A percentile compares a stretch with the other conserved stretches of the same genome.
These are phyloP conservation scores for Mrakia blollopis DNA, from an alignment of 768 basidiomycete genomes.

Conservation along the genomic window DNA sequence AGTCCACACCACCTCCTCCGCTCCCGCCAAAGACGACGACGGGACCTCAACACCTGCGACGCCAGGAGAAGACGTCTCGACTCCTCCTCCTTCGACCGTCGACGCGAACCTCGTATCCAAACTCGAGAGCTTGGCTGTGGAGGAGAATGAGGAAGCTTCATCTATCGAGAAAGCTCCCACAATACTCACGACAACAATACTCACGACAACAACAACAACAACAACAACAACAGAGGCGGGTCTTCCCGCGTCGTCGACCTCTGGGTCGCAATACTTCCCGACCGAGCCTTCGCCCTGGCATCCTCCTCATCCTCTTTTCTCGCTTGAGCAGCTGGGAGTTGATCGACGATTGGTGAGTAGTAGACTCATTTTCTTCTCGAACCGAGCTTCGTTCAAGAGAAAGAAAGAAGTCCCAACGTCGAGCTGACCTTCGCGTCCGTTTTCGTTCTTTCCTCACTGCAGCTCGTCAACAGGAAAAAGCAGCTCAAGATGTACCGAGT, in stretches of 20 bases:
- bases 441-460: background rate
- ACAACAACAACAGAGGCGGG: constrained; percentile 5
- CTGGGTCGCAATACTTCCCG: constrained; percentile 12
- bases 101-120: background rate
- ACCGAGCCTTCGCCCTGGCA: constrained; percentile 21
- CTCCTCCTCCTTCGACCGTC: background rate
- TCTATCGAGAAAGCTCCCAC: background rate
- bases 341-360: constrained; percentile 64
- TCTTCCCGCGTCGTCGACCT: constrained; percentile 24
- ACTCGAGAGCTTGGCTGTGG: background rate
- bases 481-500: constrained; percentile 90
- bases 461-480: constrained; percentile 83
- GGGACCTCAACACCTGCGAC: constrained; percentile 29
- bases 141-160: background rate
- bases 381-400: background rate
- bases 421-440: background rate
- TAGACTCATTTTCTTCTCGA: no score
- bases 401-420: no score
- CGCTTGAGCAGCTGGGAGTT: constrained; percentile 76
- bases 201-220: constrained; percentile 12
- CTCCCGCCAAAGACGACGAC: constrained; percentile 32
- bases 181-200: background rate
- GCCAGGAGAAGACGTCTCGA: constrained; percentile 8
- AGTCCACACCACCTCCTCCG: constrained; percentile 8
- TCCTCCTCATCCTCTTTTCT: constrained; percentile 62